Conservation (phyloP, 495 filamentous ascomycete species). For the Trichoderma gamsii region DNA sequence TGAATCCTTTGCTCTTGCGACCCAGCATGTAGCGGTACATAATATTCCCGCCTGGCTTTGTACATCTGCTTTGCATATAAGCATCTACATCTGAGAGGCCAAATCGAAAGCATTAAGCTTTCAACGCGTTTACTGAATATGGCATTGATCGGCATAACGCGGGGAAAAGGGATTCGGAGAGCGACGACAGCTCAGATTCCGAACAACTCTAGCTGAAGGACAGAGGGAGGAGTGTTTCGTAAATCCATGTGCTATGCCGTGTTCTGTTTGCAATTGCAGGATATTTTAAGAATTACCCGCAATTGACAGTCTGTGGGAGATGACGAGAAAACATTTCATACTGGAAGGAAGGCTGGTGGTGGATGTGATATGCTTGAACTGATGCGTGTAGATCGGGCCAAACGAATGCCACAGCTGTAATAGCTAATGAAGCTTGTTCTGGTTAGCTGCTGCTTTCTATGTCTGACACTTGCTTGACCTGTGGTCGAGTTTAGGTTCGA, state of each 20-base stretch:
- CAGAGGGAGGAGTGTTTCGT: background rate
- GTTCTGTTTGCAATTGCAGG: background rate
- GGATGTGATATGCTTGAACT: too few relatives aligned
- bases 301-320: too few relatives aligned
- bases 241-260: background rate
- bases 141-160: background rate
- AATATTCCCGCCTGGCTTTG: background rate
- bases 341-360: too few relatives aligned
- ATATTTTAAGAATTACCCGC: background rate
- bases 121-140: background rate
- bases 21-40: background rate
- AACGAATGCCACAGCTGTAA: too few relatives aligned
- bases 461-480: too few relatives aligned
- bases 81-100: background rate
- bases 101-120: background rate
- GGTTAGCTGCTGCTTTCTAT: too few relatives aligned
- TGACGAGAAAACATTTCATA: too few relatives aligned
- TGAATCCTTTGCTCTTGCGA: background rate
- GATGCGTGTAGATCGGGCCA: too few relatives aligned
- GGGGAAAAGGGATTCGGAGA: background rate
- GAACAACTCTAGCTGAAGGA: background rate
- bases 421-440: too few relatives aligned
- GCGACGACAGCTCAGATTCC: background rate
- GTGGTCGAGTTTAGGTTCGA: too few relatives aligned
- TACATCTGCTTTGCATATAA: background rate